phyloP scores from a whole-genome alignment of 305 asterid species.

The Rubia tinctorum region DNA sequence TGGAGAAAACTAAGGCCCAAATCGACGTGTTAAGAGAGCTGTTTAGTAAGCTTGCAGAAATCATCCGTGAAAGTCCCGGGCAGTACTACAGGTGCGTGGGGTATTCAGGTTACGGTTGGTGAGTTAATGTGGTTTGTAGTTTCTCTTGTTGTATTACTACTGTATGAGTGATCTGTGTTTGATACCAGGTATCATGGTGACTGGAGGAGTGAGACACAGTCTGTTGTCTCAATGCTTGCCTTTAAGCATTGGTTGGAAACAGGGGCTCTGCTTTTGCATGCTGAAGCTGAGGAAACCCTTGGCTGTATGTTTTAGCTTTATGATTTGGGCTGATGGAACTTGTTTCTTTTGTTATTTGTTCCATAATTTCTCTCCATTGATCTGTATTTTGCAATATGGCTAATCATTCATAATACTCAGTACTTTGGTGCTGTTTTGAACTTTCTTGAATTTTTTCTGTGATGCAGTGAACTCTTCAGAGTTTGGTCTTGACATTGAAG shows the following conservation, averaged over 20 bases:
- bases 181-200: constrained; percentile 72
- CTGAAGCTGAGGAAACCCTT: constrained; percentile 80
- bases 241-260: constrained; percentile 87
- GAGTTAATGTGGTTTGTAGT: constrained; percentile 3
- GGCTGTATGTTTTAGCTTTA: constrained; percentile 61
- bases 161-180: neutral
- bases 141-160: neutral
- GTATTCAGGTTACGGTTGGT: constrained; percentile 7
- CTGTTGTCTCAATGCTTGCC: constrained; percentile 70
- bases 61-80: constrained; percentile 65
- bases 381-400: neutral
- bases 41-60: constrained; percentile 59
- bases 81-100: constrained; percentile 72
- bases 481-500: constrained; percentile 85
- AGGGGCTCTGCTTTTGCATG: constrained; percentile 70
- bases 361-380: neutral
- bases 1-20: constrained; percentile 68
- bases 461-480: constrained; percentile 62
- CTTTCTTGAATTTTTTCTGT: constrained; percentile 15
- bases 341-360: neutral
- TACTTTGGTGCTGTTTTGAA: neutral
- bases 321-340: neutral
- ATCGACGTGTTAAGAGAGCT: constrained; percentile 49
- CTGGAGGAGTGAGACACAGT: constrained; percentile 83
- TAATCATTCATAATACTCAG: neutral